Conservation (phyloP, 768 basidiomycete species). For the Suillus fuscotomentosus region DNA sequence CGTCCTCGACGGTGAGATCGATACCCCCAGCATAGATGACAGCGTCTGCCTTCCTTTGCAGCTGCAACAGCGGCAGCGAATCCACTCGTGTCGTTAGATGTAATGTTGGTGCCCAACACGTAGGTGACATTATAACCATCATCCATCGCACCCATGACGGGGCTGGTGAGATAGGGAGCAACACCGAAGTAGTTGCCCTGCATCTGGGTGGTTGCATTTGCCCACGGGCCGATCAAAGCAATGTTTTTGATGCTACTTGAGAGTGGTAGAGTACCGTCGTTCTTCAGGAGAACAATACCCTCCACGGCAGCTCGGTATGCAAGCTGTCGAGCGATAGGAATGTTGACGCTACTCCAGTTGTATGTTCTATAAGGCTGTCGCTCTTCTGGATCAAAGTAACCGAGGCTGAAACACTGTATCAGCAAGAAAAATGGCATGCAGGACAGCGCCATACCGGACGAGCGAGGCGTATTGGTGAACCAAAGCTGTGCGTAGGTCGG, state of each 20-base stretch:
- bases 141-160: slow-evolving; percentile 44
- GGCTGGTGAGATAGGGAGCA: slow-evolving; percentile 56
- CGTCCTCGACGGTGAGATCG: slow-evolving; percentile 47
- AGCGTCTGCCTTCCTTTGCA: slow-evolving; percentile 45
- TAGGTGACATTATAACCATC: slow-evolving; percentile 48
- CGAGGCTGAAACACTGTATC: slow-evolving; percentile 37
- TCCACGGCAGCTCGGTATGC: slow-evolving; percentile 52
- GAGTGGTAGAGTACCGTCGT: slow-evolving; percentile 58
- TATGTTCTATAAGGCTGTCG: slow-evolving; percentile 52
- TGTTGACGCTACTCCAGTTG: slow-evolving; percentile 47
- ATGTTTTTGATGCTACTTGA: slow-evolving; percentile 43
- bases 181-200: slow-evolving; percentile 58
- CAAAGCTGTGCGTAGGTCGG: slow-evolving; percentile 42
- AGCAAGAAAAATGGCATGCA: neutral
- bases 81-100: slow-evolving; percentile 37
- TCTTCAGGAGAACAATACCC: slow-evolving; percentile 62
- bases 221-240: slow-evolving; percentile 60
- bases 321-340: slow-evolving; percentile 43
- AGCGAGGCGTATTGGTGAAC: slow-evolving; percentile 52
- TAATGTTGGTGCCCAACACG: slow-evolving; percentile 41
- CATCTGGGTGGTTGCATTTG: slow-evolving; percentile 53
- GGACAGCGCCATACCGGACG: slow-evolving; percentile 39
- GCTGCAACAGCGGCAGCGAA: slow-evolving; percentile 53
- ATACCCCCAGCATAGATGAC: slow-evolving; percentile 57
- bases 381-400: slow-evolving; percentile 54